Percentiles rank a stretch among this genome's conserved stretches.
phyloP scores from a whole-genome alignment of 2,329 filamentous ascomycete species.

The Penicillium sp. region DNA sequence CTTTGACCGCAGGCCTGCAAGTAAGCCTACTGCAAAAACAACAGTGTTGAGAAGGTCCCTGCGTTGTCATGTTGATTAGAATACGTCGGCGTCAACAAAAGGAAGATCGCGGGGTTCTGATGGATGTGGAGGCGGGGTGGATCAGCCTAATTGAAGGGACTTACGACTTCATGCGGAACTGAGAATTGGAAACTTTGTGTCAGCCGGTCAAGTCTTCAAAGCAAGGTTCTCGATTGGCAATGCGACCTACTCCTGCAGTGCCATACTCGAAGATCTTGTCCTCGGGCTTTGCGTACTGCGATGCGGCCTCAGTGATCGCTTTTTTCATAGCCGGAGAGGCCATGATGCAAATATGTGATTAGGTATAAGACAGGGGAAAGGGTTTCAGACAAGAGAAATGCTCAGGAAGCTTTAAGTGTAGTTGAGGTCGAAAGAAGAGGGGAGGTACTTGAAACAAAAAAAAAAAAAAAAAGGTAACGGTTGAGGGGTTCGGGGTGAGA shows the following conservation, averaged over 20 bases:
- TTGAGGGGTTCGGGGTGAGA: slow-evolving; percentile 24
- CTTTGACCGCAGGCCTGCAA: slow-evolving; percentile 82
- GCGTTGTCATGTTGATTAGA: slow-evolving; percentile 31
- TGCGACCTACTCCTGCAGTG: slow-evolving; percentile 56
- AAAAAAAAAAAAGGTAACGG: slow-evolving; percentile 21
- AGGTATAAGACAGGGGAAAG: not conserved
- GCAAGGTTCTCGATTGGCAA: not conserved
- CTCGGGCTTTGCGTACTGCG: slow-evolving; percentile 49
- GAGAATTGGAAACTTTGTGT: slow-evolving; percentile 16
- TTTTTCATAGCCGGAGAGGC: slow-evolving; percentile 42
- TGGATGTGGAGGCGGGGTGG: slow-evolving; percentile 28
- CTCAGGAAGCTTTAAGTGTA: not conserved
- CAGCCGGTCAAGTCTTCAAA: slow-evolving; percentile 7
- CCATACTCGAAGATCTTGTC: slow-evolving; percentile 56
- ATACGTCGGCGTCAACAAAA: slow-evolving; percentile 27
- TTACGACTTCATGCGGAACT: slow-evolving; percentile 70
- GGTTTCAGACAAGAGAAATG: not conserved
- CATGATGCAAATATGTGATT: slow-evolving; percentile 31
- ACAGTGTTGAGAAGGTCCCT: slow-evolving; percentile 84
- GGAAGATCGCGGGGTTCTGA: slow-evolving; percentile 30
- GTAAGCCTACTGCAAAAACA: slow-evolving; percentile 84
- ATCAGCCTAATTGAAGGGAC: slow-evolving; percentile 30
- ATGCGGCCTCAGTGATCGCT: slow-evolving; percentile 47
- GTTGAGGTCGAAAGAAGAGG: slow-evolving; percentile 4
- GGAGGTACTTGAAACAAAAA: slow-evolving; percentile 19